Evolutionary conservation across 495 filamentous ascomycete genomes (phyloP).

Genomic region (Aspergillus saccharolyticus): DNA sequence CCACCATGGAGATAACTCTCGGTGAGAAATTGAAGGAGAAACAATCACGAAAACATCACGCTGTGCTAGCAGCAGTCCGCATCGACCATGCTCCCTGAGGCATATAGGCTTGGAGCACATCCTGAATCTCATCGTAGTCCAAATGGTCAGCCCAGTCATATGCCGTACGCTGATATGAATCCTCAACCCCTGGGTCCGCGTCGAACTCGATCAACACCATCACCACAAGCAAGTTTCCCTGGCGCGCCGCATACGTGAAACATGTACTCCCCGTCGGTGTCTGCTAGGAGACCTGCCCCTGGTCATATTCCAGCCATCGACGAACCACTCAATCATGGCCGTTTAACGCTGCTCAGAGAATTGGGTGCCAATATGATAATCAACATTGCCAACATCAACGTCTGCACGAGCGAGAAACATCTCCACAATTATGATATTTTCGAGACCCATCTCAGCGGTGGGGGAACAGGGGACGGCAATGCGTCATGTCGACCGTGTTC

Average conservation of each 20-base stretch:
- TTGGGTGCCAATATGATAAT: neutral
- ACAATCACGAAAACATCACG: no score
- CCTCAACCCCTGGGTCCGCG: no score
- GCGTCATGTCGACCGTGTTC: neutral
- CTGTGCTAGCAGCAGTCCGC: no score
- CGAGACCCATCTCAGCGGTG: neutral
- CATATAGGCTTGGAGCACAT: neutral
- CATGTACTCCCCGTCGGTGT: neutral
- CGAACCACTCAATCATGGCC: neutral
- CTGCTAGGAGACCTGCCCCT: neutral
- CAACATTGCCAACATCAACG: neutral
- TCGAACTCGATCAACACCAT: neutral
- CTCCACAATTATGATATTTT: neutral
- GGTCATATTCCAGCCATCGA: neutral
- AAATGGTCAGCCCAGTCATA: neutral
- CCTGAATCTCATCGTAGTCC: neutral
- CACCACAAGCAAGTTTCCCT: neutral
- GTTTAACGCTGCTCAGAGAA: neutral
- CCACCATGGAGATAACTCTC: no score
- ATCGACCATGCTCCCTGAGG: no score
- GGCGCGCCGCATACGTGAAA: neutral
- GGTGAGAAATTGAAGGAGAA: no score
- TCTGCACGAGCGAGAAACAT: neutral
- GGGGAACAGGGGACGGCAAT: neutral
- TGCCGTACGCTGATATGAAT: neutral